Conservation (phyloP, 495 filamentous ascomycete species). For the Amphirosellinia nigrospora region DNA sequence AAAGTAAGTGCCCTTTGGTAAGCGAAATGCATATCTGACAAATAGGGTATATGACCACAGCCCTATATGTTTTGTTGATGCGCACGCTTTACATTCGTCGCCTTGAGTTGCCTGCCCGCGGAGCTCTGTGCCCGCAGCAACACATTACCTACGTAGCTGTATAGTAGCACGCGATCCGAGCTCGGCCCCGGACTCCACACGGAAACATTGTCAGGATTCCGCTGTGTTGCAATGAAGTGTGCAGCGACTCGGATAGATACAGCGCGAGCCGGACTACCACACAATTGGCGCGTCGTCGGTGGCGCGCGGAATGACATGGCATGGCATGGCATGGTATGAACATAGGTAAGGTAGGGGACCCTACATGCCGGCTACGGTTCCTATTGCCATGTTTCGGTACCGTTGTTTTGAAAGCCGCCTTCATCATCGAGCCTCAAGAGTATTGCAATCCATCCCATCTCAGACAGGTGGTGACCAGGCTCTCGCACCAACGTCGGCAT, state of each 20-base stretch:
- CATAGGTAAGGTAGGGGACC: not conserved
- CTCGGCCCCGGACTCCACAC: not conserved
- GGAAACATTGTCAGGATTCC: not conserved
- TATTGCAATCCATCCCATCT: not conserved
- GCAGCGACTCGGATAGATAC: not conserved
- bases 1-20: not conserved
- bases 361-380: not conserved
- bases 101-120: too few species aligned
- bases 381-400: not conserved
- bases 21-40: slow-evolving; percentile 1
- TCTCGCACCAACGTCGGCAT: not conserved
- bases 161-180: not conserved
- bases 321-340: slow-evolving; percentile 6
- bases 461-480: slow-evolving; percentile 5
- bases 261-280: slow-evolving; percentile 12
- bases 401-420: not conserved
- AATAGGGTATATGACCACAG: not conserved
- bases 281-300: not conserved
- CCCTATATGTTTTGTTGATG: not conserved
- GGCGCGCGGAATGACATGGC: slow-evolving; percentile 2
- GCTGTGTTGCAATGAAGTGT: not conserved
- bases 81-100: not conserved
- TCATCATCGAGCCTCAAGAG: slow-evolving; percentile 6
- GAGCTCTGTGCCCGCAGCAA: not conserved
- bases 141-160: not conserved